Conservation (phyloP, 2,329 filamentous ascomycete genomes). For the Fusarium udum region DNA sequence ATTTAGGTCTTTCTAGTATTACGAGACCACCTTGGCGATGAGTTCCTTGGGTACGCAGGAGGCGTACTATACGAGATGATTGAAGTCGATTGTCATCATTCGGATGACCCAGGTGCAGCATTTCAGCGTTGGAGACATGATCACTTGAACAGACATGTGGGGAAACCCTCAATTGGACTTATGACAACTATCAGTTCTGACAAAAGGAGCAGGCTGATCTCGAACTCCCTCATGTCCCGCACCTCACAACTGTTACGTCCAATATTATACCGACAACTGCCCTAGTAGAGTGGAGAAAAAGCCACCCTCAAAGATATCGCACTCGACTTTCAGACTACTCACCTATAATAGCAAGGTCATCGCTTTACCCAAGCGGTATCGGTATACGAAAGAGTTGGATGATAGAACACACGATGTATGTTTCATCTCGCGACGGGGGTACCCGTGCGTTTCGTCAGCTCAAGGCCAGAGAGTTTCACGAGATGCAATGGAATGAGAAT, state of each 20-base stretch:
- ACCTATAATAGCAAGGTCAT: conserved; percentile 17
- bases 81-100: conserved; percentile 56
- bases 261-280: conserved; percentile 52
- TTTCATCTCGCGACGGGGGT: conserved; percentile 51
- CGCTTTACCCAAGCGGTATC: conserved; percentile 40
- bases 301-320: conserved; percentile 51
- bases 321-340: conserved; percentile 54
- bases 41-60: conserved; percentile 54
- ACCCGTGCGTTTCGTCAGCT: conserved; percentile 51
- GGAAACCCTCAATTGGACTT: conserved; percentile 1
- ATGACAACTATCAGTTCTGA: neutral
- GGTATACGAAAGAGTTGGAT: conserved; percentile 54
- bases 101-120: conserved; percentile 56
- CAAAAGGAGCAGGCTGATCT: conserved; percentile 49
- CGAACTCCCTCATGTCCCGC: conserved; percentile 58
- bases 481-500: conserved; percentile 52
- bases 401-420: conserved; percentile 55
- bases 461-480: conserved; percentile 52
- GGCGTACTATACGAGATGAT: conserved; percentile 59
- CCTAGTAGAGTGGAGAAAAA: conserved; percentile 50
- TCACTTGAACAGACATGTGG: conserved; percentile 56
- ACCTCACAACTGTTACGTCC: conserved; percentile 56
- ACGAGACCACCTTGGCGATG: conserved; percentile 56
- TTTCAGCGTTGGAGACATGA: conserved; percentile 59
- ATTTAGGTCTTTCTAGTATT: conserved; percentile 53